These are phyloP conservation scores for Coelastrella sp. DNA, from an alignment of 139 green algal genomes.

Conservation along the genomic window DNA sequence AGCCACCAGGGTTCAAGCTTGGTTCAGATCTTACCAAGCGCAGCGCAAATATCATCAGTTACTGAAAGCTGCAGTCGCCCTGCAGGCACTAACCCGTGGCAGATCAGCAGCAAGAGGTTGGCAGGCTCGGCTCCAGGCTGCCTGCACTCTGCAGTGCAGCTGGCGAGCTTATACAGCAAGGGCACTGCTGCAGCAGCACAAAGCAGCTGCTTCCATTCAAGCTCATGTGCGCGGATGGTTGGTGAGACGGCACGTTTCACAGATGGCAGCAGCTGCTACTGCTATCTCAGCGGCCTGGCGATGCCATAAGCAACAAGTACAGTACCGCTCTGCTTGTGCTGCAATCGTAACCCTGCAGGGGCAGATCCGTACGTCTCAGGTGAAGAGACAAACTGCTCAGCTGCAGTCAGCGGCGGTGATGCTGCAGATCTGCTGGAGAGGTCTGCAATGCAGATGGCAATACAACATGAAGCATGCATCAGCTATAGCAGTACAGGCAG, in stretches of 20 bases:
- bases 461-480: slow-evolving; percentile 21
- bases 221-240: slow-evolving; percentile 41
- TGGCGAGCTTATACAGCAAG: slow-evolving; percentile 37
- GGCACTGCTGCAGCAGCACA: slow-evolving; percentile 29
- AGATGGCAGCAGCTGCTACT: slow-evolving; percentile 49
- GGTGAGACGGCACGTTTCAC: slow-evolving; percentile 7
- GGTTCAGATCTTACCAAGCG: slow-evolving; percentile 44
- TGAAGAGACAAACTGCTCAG: slow-evolving; percentile 16
- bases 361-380: not conserved
- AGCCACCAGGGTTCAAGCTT: not conserved
- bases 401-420: slow-evolving; percentile 24
- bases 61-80: slow-evolving; percentile 1
- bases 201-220: slow-evolving; percentile 49
- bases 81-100: slow-evolving; percentile 24
- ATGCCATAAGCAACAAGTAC: not conserved
- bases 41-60: slow-evolving; percentile 41
- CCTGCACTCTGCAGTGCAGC: slow-evolving; percentile 21
- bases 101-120: not conserved
- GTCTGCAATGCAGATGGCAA: not conserved
- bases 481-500: slow-evolving; percentile 56
- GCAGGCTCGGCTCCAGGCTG: slow-evolving; percentile 24
- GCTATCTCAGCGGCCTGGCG: slow-evolving; percentile 56
- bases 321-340: not conserved
- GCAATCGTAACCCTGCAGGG: slow-evolving; percentile 44
- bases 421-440: not conserved